Conservation (phyloP, 768 basidiomycete genomes). For the Symmetrospora coprosmae region DNA sequence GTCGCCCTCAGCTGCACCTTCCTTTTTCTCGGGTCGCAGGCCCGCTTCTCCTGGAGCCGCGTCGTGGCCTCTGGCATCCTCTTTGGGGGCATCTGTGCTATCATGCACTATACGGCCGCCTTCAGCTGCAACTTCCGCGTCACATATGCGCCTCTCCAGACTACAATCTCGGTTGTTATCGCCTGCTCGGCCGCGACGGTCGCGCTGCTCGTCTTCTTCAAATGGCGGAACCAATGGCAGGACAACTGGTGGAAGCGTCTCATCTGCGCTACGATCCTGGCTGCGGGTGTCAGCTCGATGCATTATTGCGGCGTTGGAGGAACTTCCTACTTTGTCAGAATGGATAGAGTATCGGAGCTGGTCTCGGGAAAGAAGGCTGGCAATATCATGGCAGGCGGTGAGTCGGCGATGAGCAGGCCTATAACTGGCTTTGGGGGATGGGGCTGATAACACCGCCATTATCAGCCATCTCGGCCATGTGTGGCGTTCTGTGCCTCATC, state of each 20-base stretch:
- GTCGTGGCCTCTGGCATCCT: conserved; percentile 33
- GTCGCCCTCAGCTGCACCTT: conserved; percentile 35
- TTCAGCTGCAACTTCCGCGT: conserved; percentile 27
- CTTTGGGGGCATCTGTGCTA: conserved; percentile 35
- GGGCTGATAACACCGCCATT: conserved; percentile 1
- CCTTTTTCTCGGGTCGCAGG: conserved; percentile 35
- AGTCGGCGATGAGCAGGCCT: too few species aligned
- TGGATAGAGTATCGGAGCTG: background rate
- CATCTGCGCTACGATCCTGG: conserved; percentile 34
- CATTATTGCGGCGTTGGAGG: conserved; percentile 39
- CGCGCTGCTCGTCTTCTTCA: conserved; percentile 38
- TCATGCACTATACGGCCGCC: conserved; percentile 38
- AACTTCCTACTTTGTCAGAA: conserved; percentile 30
- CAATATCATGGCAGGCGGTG: background rate
- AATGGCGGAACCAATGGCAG: conserved; percentile 36
- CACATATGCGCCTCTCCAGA: conserved; percentile 31
- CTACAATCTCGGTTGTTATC: conserved; percentile 36
- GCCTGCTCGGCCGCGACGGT: conserved; percentile 36
- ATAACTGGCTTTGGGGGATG: conserved; percentile 21
- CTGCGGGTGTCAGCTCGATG: conserved; percentile 38
- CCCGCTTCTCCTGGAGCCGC: conserved; percentile 34
- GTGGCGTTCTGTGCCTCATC: conserved; percentile 34
- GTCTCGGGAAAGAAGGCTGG: background rate
- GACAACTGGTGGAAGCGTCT: conserved; percentile 36
- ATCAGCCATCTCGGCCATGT: conserved; percentile 38